phyloP scores from a whole-genome alignment of 805 yeast species.

The Wickerhamomyces strasburgensis region DNA sequence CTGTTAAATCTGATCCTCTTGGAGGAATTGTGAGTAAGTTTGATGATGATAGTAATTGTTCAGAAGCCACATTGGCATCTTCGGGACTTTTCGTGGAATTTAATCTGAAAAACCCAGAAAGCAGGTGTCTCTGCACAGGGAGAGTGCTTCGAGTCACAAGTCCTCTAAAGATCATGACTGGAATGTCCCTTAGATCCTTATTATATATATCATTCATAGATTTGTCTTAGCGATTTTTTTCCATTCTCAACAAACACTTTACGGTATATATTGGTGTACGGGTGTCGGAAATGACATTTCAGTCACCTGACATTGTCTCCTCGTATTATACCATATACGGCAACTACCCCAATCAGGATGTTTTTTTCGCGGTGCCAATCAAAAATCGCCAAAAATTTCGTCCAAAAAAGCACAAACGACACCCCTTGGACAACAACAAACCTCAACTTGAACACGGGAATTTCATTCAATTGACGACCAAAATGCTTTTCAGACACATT shows the following conservation, averaged over 20 bases:
- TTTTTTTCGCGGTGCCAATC: conserved; percentile 4
- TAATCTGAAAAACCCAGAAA: not conserved
- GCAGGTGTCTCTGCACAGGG: too few species aligned
- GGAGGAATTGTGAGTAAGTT: conserved; percentile 34
- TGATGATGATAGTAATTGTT: conserved; percentile 12
- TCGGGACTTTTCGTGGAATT: conserved; percentile 3
- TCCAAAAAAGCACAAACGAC: conserved; percentile 2
- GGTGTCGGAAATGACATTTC: too few species aligned
- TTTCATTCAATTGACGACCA: conserved; percentile 1
- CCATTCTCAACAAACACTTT: too few species aligned
- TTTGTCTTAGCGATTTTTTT: too few species aligned
- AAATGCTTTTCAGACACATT: conserved; percentile 14
- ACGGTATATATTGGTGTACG: too few species aligned
- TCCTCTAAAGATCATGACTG: too few species aligned
- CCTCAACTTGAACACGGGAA: too few species aligned
- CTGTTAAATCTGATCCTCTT: conserved; percentile 51
- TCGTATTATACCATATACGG: not conserved
- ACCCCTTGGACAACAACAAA: not conserved
- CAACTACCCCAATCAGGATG: conserved; percentile 1
- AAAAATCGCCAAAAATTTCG: conserved; percentile 2
- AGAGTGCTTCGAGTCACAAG: too few species aligned
- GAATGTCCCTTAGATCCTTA: too few species aligned
- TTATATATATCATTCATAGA: too few species aligned
- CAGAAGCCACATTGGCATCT: not conserved
- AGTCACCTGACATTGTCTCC: too few species aligned